A percentile compares a stretch with the other conserved stretches of the same genome.
These are phyloP conservation scores for Pestalotiopsis sp. DNA, from an alignment of 2,329 filamentous ascomycete genomes.

Conservation along the genomic window DNA sequence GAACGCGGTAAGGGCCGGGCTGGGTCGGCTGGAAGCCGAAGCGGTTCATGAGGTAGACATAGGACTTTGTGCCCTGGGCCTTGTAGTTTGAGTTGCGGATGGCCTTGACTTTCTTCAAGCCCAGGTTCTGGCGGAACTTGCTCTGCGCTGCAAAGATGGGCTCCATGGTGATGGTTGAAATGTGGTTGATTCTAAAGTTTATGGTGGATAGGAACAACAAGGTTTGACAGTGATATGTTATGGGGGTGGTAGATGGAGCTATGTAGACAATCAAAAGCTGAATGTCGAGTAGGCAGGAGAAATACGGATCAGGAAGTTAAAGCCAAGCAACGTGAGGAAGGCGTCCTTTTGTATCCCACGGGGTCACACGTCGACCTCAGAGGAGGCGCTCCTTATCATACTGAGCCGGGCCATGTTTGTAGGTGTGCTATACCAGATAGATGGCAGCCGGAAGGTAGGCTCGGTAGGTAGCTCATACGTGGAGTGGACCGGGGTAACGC, in stretches of 20 bases:
- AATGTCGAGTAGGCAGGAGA: not conserved
- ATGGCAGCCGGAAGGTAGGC: not conserved
- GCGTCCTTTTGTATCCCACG: not conserved
- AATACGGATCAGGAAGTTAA: not conserved
- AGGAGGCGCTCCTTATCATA: not conserved
- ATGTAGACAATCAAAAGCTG: not conserved
- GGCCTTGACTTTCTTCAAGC: constrained; percentile 50
- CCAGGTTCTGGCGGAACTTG: constrained; percentile 36
- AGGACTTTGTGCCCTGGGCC: constrained; percentile 63
- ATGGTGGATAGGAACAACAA: not conserved
- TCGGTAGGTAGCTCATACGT: not conserved
- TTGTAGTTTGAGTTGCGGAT: constrained; percentile 63
- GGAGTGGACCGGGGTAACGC: not conserved
- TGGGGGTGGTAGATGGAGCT: not conserved
- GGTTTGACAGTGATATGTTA: not conserved
- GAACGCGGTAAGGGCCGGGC: constrained; percentile 62
- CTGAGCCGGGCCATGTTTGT: not conserved
- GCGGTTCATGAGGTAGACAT: constrained; percentile 63
- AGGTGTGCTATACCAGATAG: not conserved
- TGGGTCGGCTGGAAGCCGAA: constrained; percentile 66
- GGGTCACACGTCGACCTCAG: not conserved
- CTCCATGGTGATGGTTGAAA: constrained; percentile 32
- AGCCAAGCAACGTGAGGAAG: not conserved
- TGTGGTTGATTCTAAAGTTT: not conserved
- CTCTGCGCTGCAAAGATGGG: constrained; percentile 36